A percentile compares a stretch with the other conserved stretches of the same genome.
phyloP scores from a whole-genome alignment of 202 grass and related monocot genomes.

The Miscanthus sacchariflorus region DNA sequence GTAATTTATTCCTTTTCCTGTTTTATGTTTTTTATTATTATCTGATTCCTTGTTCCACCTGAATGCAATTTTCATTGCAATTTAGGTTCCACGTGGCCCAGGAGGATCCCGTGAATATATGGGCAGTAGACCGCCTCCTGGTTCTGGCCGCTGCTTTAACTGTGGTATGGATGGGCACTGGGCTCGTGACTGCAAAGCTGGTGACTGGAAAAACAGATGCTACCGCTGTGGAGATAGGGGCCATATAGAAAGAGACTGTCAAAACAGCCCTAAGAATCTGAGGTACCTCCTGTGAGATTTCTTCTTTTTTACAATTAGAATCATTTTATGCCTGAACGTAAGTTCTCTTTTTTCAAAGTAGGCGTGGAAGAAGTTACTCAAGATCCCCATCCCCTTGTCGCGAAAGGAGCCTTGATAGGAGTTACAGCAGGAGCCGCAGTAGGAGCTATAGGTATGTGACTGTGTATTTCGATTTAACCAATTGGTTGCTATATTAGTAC shows the following conservation, averaged over 20 bases:
- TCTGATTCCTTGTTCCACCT: constrained; percentile 2
- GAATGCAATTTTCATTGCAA: neutral
- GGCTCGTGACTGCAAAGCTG: constrained; percentile 96
- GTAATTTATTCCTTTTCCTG: neutral
- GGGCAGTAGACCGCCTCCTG: constrained; percentile 89
- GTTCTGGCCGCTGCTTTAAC: constrained; percentile 92
- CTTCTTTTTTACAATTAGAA: neutral
- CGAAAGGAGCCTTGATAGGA: constrained; percentile 64
- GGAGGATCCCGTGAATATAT: constrained; percentile 83
- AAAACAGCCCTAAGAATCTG: constrained; percentile 87
- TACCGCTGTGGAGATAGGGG: constrained; percentile 93
- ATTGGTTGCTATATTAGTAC: neutral
- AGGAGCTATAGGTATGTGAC: constrained; percentile 79
- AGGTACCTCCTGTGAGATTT: constrained; percentile 49
- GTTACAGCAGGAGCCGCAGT: constrained; percentile 81
- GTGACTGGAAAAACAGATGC: constrained; percentile 98
- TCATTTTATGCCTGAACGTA: constrained; percentile 36
- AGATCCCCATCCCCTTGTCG: constrained; percentile 80
- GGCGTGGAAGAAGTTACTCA: constrained; percentile 84
- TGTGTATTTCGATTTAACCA: neutral
- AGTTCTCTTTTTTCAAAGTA: constrained; percentile 30
- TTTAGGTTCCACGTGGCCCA: constrained; percentile 68
- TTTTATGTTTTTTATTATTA: neutral
- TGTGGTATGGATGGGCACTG: constrained; percentile 96
- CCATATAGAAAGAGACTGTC: constrained; percentile 93